Conservation (phyloP, 2,329 filamentous ascomycete species). For the Ceratocystis cubensis region DNA sequence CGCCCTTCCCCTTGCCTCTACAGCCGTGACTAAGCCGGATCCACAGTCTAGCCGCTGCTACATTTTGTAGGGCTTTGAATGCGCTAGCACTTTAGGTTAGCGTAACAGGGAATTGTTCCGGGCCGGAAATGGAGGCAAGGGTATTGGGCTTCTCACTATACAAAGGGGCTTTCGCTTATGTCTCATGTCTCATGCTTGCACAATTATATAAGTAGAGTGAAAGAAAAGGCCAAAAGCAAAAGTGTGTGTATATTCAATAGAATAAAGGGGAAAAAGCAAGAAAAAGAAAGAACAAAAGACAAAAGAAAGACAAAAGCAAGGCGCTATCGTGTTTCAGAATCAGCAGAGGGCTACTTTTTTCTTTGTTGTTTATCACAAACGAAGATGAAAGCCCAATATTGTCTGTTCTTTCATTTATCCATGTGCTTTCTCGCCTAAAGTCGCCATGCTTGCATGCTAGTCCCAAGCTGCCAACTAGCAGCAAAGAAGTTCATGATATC, state of each 20-base stretch:
- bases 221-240: no score
- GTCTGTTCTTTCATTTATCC: not conserved
- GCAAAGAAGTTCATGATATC: not conserved
- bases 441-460: no score
- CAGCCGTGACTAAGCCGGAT: not conserved
- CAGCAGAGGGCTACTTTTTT: not conserved
- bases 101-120: not conserved
- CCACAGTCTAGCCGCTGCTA: no score
- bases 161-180: not conserved
- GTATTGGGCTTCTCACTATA: not conserved
- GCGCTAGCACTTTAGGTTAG: no score
- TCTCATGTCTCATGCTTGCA: not conserved
- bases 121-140: not conserved
- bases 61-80: no score
- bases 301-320: no score
- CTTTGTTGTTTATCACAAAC: not conserved
- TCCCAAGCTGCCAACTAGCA: not conserved
- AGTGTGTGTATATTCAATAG: no score
- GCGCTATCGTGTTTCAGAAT: not conserved
- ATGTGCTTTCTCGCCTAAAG: not conserved
- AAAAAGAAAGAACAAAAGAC: no score
- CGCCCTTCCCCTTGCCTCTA: not conserved
- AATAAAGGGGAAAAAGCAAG: no score
- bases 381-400: not conserved
- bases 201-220: not conserved